Conservation (phyloP, 306 rosid species). For the Cucumis hystrix region DNA sequence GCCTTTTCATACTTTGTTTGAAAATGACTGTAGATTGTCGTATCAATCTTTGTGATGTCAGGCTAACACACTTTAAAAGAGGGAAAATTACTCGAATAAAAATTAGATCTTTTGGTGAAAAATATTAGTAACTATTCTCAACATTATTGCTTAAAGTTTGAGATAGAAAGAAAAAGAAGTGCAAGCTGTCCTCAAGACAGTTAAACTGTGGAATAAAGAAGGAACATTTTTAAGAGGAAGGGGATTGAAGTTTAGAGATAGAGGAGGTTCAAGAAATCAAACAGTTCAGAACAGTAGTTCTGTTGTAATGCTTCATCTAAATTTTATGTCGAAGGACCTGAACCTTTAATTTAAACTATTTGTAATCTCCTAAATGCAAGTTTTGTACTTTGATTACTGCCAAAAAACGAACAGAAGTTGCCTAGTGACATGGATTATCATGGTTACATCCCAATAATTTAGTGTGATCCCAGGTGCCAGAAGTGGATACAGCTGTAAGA, state of each 20-base stretch:
- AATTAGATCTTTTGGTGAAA: neutral
- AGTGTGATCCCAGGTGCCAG: slow-evolving; percentile 68
- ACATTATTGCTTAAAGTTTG: neutral
- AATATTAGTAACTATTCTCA: neutral
- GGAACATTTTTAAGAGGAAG: neutral
- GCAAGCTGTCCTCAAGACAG: neutral
- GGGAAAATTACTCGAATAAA: neutral
- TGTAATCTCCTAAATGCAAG: neutral
- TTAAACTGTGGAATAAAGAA: neutral
- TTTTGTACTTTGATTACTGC: neutral
- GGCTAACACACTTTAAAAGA: neutral
- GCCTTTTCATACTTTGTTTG: neutral
- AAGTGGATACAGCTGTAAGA: slow-evolving; percentile 97
- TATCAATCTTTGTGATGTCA: neutral
- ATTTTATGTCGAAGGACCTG: neutral
- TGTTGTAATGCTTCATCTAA: neutral
- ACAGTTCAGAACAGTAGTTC: neutral
- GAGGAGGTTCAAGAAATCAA: neutral
- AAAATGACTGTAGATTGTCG: neutral
- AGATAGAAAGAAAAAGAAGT: neutral
- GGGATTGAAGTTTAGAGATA: neutral
- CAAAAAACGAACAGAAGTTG: neutral
- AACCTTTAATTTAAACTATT: neutral
- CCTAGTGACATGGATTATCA: neutral
- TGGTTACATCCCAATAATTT: slow-evolving; percentile 8